phyloP scores from a whole-genome alignment of 1,284 basidiomycete genomes.

The Fomes fomentarius region DNA sequence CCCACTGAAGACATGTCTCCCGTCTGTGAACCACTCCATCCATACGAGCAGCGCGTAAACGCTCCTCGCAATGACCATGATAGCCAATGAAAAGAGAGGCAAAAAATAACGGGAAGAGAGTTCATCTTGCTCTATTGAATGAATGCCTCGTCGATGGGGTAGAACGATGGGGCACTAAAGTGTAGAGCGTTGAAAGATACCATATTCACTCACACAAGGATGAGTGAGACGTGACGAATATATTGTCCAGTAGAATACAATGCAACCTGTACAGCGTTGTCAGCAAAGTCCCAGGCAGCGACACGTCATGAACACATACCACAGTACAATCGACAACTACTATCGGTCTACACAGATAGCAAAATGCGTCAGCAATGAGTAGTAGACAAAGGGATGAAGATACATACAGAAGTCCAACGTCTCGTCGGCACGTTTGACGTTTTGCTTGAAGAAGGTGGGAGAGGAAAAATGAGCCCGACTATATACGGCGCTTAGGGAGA shows the following conservation, averaged over 20 bases:
- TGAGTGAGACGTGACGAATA: slow-evolving; percentile 25
- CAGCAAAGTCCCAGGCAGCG: background rate
- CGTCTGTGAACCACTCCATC: slow-evolving; percentile 58
- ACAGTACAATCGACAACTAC: slow-evolving; percentile 31
- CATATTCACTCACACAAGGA: slow-evolving; percentile 23
- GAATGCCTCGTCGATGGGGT: slow-evolving; percentile 68
- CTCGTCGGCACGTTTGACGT: slow-evolving; percentile 92
- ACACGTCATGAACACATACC: slow-evolving; percentile 26
- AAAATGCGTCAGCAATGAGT: slow-evolving; percentile 16
- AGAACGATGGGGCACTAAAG: slow-evolving; percentile 76
- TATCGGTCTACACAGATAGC: slow-evolving; percentile 48
- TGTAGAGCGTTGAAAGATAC: slow-evolving; percentile 47
- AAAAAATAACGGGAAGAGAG: slow-evolving; percentile 43
- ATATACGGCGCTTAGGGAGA: slow-evolving; percentile 34
- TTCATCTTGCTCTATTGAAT: slow-evolving; percentile 82
- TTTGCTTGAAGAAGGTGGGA: slow-evolving; percentile 64
- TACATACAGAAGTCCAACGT: slow-evolving; percentile 93
- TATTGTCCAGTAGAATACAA: slow-evolving; percentile 40
- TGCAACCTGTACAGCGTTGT: slow-evolving; percentile 22
- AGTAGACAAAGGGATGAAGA: background rate
- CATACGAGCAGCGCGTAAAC: slow-evolving; percentile 32
- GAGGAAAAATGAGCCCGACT: slow-evolving; percentile 37
- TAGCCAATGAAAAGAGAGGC: slow-evolving; percentile 41
- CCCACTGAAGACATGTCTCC: slow-evolving; percentile 45
- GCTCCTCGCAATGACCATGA: slow-evolving; percentile 24